These are phyloP conservation scores for Candida broadrunensis DNA, from an alignment of 805 yeast genomes.

Conservation along the genomic window DNA sequence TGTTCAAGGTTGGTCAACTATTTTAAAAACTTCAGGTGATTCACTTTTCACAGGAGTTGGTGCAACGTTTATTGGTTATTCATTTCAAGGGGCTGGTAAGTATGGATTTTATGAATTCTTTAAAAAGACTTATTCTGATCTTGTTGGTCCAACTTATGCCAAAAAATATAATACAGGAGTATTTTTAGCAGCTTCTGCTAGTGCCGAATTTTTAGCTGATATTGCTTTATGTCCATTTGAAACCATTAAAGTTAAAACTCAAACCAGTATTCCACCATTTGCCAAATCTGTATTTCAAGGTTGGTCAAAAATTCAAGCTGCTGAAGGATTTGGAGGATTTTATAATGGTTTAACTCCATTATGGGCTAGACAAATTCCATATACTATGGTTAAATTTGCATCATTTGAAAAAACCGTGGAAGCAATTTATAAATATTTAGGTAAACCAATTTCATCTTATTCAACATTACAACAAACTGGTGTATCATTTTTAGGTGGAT, in stretches of 20 bases:
- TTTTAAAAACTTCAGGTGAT: constrained; percentile 72
- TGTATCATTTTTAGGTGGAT: constrained; percentile 92
- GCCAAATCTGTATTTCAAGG: constrained; percentile 65
- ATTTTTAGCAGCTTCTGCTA: constrained; percentile 81
- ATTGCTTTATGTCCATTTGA: constrained; percentile 89
- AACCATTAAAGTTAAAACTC: constrained; percentile 91
- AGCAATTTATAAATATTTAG: constrained; percentile 67
- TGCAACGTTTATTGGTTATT: constrained; percentile 90
- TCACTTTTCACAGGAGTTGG: constrained; percentile 86
- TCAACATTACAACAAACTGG: constrained; percentile 81
- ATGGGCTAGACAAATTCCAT: constrained; percentile 98
- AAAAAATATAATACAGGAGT: constrained; percentile 67
- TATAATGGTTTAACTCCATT: constrained; percentile 89
- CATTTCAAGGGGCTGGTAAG: constrained; percentile 96
- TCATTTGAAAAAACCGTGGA: constrained; percentile 91
- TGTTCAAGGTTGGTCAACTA: constrained; percentile 75
- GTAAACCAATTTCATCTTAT: constrained; percentile 71
- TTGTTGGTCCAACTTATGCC: constrained; percentile 63
- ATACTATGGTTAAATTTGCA: constrained; percentile 96
- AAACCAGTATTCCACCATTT: constrained; percentile 87
- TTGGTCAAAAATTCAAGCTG: constrained; percentile 58
- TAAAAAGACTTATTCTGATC: constrained; percentile 71
- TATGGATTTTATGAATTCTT: constrained; percentile 93
- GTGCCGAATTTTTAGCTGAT: constrained; percentile 94
- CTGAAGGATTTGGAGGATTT: constrained; percentile 70